These are phyloP conservation scores for Zygoascus meyerae DNA, from an alignment of 1,139 yeast species.

Conservation along the genomic window DNA sequence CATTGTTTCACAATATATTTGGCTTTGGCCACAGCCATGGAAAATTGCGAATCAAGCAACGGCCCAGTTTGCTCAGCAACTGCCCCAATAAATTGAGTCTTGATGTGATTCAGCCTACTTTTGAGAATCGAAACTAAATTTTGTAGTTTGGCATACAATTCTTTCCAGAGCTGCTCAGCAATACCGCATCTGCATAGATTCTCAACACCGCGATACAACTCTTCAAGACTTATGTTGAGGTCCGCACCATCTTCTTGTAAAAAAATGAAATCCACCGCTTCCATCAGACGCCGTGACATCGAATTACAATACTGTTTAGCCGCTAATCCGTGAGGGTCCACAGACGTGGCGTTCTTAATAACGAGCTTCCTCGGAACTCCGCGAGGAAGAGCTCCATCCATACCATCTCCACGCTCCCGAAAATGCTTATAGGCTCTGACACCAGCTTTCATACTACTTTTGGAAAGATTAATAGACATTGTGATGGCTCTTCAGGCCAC, in stretches of 20 bases:
- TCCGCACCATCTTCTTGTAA: neutral
- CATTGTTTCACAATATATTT: conserved; percentile 16
- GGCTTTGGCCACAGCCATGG: too few species aligned
- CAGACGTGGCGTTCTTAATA: conserved; percentile 14
- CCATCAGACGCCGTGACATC: conserved; percentile 18
- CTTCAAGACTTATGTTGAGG: conserved; percentile 24
- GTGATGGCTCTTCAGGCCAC: too few species aligned
- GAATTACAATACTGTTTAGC: conserved; percentile 20
- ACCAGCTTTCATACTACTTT: conserved; percentile 1
- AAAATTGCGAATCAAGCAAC: too few species aligned
- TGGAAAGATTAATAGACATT: too few species aligned
- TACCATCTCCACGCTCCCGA: neutral
- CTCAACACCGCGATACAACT: conserved; percentile 36
- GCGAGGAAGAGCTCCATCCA: conserved; percentile 5
- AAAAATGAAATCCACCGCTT: conserved; percentile 24
- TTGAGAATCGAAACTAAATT: too few species aligned
- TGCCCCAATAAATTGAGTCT: too few species aligned
- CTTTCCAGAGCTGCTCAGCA: conserved; percentile 25
- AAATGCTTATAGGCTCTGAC: conserved; percentile 3
- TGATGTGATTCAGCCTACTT: too few species aligned
- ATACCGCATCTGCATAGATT: conserved; percentile 33
- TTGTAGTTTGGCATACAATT: neutral
- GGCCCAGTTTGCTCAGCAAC: neutral
- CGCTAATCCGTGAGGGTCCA: conserved; percentile 9
- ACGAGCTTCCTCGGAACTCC: conserved; percentile 14